phyloP scores from a whole-genome alignment of 2,329 filamentous ascomycete genomes.

The Colletotrichum gigasporum region DNA sequence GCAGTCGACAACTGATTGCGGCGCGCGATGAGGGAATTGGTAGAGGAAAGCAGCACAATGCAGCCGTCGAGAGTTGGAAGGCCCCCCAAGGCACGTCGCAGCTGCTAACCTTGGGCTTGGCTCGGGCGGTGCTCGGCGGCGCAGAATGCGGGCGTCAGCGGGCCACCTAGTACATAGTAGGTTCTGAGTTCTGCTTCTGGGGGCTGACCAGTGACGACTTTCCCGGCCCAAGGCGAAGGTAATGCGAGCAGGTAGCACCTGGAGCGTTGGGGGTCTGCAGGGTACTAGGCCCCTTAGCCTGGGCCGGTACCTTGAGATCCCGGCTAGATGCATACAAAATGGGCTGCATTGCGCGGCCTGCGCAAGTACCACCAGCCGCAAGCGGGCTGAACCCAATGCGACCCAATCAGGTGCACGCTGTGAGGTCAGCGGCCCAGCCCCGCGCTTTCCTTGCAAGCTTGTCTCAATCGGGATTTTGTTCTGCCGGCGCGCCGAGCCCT shows the following conservation, averaged over 20 bases:
- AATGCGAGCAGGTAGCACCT: too few relatives aligned
- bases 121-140: conserved; percentile 26
- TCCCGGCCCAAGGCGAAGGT: too few relatives aligned
- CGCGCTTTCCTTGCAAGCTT: conserved; percentile 13
- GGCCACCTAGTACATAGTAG: too few relatives aligned
- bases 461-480: conserved; percentile 20
- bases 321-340: neutral
- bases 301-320: neutral
- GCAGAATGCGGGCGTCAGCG: conserved; percentile 24
- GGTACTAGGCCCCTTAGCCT: too few relatives aligned
- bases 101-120: conserved; percentile 16
- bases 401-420: conserved; percentile 13
- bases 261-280: too few relatives aligned
- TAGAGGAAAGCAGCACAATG: conserved; percentile 7
- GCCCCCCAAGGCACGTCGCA: neutral
- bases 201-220: too few relatives aligned
- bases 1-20: neutral
- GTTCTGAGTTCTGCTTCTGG: too few relatives aligned
- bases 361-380: conserved; percentile 26
- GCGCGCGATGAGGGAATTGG: neutral
- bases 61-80: conserved; percentile 6
- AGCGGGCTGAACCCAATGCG: conserved; percentile 16
- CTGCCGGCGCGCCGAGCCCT: conserved; percentile 15
- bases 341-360: neutral
- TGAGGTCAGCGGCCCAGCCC: conserved; percentile 29